phyloP scores from a whole-genome alignment of 1,284 basidiomycete species.

The Ganoderma meredithae region DNA sequence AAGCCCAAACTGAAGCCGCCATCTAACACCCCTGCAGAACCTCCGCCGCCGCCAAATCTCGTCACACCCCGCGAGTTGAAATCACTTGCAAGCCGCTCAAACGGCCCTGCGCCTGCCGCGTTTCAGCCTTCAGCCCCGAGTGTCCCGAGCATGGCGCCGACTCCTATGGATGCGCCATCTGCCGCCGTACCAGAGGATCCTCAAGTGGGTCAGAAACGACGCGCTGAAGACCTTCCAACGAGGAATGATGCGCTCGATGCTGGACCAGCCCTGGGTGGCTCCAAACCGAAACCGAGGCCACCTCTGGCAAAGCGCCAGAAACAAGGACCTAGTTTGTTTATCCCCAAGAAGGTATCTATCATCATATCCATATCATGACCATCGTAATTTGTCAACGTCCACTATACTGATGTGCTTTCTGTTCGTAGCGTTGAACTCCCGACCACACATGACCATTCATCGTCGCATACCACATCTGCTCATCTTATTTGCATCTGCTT shows the following conservation, averaged over 20 bases:
- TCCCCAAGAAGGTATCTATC: slow-evolving; percentile 38
- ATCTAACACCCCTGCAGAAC: slow-evolving; percentile 22
- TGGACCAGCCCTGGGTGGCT: slow-evolving; percentile 1
- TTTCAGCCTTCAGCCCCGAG: slow-evolving; percentile 10
- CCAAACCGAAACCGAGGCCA: slow-evolving; percentile 29
- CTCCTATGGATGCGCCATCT: slow-evolving; percentile 1
- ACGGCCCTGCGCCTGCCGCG: slow-evolving; percentile 1
- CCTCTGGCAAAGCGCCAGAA: slow-evolving; percentile 41
- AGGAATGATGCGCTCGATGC: slow-evolving; percentile 5
- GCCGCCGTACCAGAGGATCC: slow-evolving; percentile 20
- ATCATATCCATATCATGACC: no score
- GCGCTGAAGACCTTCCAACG: slow-evolving; percentile 27
- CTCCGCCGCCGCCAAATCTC: slow-evolving; percentile 21
- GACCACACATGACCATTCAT: not conserved
- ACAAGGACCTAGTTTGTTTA: slow-evolving; percentile 40
- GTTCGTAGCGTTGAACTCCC: not conserved
- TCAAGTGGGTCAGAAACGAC: slow-evolving; percentile 33
- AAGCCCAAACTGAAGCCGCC: slow-evolving; percentile 29
- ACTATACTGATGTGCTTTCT: not conserved
- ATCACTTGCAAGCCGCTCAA: slow-evolving; percentile 24
- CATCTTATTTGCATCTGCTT: slow-evolving; percentile 4
- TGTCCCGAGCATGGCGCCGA: slow-evolving; percentile 14
- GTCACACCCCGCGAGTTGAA: slow-evolving; percentile 33
- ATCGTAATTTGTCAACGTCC: not conserved
- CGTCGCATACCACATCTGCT: slow-evolving; percentile 2